phyloP scores from a whole-genome alignment of 176 grass and related monocot genomes.

The Saccharum spontaneum region DNA sequence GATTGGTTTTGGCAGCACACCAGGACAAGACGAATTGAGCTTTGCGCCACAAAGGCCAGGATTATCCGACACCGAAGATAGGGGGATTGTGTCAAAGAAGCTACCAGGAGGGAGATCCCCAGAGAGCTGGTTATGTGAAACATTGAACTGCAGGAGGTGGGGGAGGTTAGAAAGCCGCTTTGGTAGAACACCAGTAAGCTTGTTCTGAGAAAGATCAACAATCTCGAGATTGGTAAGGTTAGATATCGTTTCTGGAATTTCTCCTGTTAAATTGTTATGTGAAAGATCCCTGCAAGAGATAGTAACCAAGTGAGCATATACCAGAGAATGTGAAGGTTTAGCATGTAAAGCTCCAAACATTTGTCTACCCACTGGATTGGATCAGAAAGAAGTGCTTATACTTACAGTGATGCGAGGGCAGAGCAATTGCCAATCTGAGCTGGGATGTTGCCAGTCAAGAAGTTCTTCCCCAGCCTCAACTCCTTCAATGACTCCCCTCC shows the following conservation, averaged over 20 bases:
- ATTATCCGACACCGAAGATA: slow-evolving; percentile 77
- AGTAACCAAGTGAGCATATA: slow-evolving; percentile 3
- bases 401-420: slow-evolving; percentile 75
- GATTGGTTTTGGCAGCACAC: slow-evolving; percentile 89
- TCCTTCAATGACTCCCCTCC: slow-evolving; percentile 65
- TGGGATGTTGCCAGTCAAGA: slow-evolving; percentile 73
- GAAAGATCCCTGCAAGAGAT: slow-evolving; percentile 82
- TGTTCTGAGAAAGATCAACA: slow-evolving; percentile 77
- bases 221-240: slow-evolving; percentile 67
- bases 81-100: slow-evolving; percentile 85
- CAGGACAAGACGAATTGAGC: slow-evolving; percentile 78
- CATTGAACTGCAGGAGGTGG: slow-evolving; percentile 69
- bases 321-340: neutral
- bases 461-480: slow-evolving; percentile 71
- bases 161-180: slow-evolving; percentile 81
- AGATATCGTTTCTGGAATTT: slow-evolving; percentile 65
- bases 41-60: slow-evolving; percentile 83
- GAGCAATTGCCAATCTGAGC: slow-evolving; percentile 68
- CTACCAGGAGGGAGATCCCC: slow-evolving; percentile 90
- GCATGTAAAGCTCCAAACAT: slow-evolving; percentile 7
- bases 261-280: slow-evolving; percentile 76
- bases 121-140: slow-evolving; percentile 86
- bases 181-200: slow-evolving; percentile 69
- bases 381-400: slow-evolving; percentile 26
- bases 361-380: neutral